Evolutionary conservation across 2,329 filamentous ascomycete species (phyloP), one percentile per base, ranked within the genome.

Genomic region (Xylariaceae sp.): DNA sequence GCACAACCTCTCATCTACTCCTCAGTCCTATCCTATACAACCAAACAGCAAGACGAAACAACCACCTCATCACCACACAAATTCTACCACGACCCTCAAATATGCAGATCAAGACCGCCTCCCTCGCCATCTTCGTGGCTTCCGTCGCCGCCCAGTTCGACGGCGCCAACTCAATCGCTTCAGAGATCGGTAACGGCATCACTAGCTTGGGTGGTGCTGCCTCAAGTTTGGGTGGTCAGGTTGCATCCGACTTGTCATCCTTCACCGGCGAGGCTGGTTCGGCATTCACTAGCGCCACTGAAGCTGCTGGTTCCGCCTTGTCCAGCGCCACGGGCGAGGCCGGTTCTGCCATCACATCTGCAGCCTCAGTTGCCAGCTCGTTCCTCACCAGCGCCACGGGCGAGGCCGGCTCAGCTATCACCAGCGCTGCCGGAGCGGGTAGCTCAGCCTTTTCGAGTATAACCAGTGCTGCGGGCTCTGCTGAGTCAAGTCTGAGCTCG

Each of bases 261-360:
- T 75, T 72, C 52, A 58, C 74, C 22, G 62, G 66, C 5, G 53
- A 59, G 2, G 63, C 47, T 18, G 73, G 71, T 43, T 57, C 59
- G 11, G 43, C 48, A 33, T 44, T 54, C 17, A 4, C 39, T 3
- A 35, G 19, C 15, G 18, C 41, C 15, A 48, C 42, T 2, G 19
- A 11, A 30, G 19, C 27, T n/a, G 49, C 38, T 9, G 41, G 44
- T 10, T 45, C 42, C 14, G 39, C 14, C 18, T 18, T 10, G 32
- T 35, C 33, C 33, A 36, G 15, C 33, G 12, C 33, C 12, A 44
- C 15, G 6, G 31, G 7, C n/a, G 33, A 36, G 3, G 12, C 33
- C 5, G 33, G 15, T 10, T 15, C 12, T 36, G 33, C 12, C 33
- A 3, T 36, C 33, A 14, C 12, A 14, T 36, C 12, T 12, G 15